phyloP scores from a whole-genome alignment of 2,329 filamentous ascomycete species.

The Fusarium sp. region DNA sequence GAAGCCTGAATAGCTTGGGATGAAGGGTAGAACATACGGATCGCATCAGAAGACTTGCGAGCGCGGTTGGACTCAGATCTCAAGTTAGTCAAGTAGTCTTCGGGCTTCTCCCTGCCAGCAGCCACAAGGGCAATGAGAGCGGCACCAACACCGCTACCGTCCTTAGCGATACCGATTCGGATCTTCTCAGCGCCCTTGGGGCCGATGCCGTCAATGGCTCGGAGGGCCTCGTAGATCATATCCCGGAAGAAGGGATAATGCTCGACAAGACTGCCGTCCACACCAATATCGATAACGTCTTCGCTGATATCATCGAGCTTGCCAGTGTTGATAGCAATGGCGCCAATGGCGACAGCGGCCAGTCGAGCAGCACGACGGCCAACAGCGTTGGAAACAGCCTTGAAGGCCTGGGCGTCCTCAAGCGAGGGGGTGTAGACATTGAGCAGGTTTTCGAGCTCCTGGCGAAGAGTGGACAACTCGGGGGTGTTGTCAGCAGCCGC shows the following conservation, averaged over 20 bases:
- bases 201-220: constrained; percentile 82
- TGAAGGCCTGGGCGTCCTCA: constrained; percentile 90
- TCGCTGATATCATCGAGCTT: constrained; percentile 74
- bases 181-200: constrained; percentile 84
- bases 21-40: constrained; percentile 48
- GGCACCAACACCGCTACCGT: constrained; percentile 86
- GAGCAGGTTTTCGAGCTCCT: constrained; percentile 82
- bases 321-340: constrained; percentile 84
- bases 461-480: constrained; percentile 79
- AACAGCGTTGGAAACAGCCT: constrained; percentile 84
- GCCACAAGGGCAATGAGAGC: constrained; percentile 94
- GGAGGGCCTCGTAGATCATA: constrained; percentile 86
- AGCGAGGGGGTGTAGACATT: constrained; percentile 80
- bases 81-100: constrained; percentile 60
- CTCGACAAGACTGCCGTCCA: constrained; percentile 94
- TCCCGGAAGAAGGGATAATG: constrained; percentile 95
- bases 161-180: constrained; percentile 95
- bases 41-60: constrained; percentile 51
- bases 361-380: constrained; percentile 90
- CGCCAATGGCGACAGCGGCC: constrained; percentile 88
- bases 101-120: constrained; percentile 71
- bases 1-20: constrained; percentile 13
- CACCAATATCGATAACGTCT: constrained; percentile 87
- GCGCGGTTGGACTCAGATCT: constrained; percentile 55
- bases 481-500: constrained; percentile 84